phyloP scores from a whole-genome alignment of 768 basidiomycete species.

The Leccinum subtestaceum region DNA sequence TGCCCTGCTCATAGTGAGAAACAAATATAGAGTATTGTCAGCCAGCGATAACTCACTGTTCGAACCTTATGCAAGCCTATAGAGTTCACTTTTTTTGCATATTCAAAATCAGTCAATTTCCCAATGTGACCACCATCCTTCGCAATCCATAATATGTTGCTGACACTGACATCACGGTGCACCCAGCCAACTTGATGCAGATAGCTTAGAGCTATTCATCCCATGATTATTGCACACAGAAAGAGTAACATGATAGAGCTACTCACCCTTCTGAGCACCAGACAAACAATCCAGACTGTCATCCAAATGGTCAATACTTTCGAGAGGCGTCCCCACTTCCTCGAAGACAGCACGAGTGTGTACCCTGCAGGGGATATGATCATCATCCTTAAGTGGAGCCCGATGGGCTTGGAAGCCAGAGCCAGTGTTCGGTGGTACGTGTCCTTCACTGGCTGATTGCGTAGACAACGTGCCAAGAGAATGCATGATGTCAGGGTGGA shows the following conservation, averaged over 20 bases:
- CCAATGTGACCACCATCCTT: not conserved
- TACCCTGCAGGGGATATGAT: not conserved
- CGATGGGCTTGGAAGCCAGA: no score
- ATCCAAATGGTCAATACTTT: not conserved
- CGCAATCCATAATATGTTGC: not conserved
- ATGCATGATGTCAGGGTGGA: no score
- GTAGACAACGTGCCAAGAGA: no score
- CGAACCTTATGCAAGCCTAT: not conserved
- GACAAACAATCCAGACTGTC: not conserved
- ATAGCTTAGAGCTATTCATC: not conserved
- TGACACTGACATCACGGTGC: conserved; percentile 5
- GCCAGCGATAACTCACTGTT: conserved; percentile 5
- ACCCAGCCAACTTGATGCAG: conserved; percentile 8
- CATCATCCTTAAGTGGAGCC: no score
- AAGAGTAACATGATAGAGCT: not conserved
- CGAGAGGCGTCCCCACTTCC: not conserved
- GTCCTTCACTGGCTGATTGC: no score
- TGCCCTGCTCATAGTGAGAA: not conserved
- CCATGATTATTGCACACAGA: not conserved
- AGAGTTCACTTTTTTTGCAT: conserved; percentile 1
- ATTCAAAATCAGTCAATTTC: conserved; percentile 16
- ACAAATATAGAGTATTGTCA: not conserved
- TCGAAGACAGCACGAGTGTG: not conserved
- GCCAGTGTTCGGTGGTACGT: no score
- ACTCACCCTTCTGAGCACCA: not conserved